Conservation (phyloP, 2,329 filamentous ascomycete species). For the Karstenula rhodostoma region DNA sequence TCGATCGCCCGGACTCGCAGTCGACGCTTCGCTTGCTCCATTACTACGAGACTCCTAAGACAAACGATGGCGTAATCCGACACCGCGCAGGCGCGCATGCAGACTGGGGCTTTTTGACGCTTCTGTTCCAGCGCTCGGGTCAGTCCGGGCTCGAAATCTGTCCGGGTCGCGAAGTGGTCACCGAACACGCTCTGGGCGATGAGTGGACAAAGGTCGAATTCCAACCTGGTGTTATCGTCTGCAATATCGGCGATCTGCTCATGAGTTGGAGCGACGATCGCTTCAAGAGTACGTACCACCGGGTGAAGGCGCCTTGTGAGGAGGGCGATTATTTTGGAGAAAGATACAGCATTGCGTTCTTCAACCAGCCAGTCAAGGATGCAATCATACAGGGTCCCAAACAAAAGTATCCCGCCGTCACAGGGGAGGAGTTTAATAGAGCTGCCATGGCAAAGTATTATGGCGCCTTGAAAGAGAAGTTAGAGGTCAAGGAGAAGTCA, state of each 20-base stretch:
- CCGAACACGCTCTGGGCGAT: slow-evolving; percentile 64
- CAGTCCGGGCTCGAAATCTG: slow-evolving; percentile 69
- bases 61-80: slow-evolving; percentile 53
- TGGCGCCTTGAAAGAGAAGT: slow-evolving; percentile 58
- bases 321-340: slow-evolving; percentile 62
- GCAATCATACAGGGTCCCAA: slow-evolving; percentile 64
- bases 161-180: slow-evolving; percentile 66
- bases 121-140: slow-evolving; percentile 67
- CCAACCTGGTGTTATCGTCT: slow-evolving; percentile 63
- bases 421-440: slow-evolving; percentile 65
- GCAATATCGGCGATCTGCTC: slow-evolving; percentile 69
- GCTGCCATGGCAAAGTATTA: slow-evolving; percentile 64
- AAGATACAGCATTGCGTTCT: slow-evolving; percentile 69
- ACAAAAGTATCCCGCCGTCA: slow-evolving; percentile 67
- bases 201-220: slow-evolving; percentile 67
- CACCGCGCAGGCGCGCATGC: slow-evolving; percentile 69
- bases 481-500: slow-evolving; percentile 36
- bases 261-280: slow-evolving; percentile 72
- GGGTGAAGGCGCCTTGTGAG: slow-evolving; percentile 66
- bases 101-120: slow-evolving; percentile 68
- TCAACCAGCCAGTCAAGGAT: slow-evolving; percentile 67
- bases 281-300: slow-evolving; percentile 70
- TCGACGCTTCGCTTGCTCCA: slow-evolving; percentile 63
- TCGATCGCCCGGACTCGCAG: slow-evolving; percentile 55
- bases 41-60: slow-evolving; percentile 52